Evolutionary conservation across 164 flowering plant genomes (phyloP), one percentile per base, ranked within the genome.

Genomic region (Kalanchoe fedtschenkoi): DNA sequence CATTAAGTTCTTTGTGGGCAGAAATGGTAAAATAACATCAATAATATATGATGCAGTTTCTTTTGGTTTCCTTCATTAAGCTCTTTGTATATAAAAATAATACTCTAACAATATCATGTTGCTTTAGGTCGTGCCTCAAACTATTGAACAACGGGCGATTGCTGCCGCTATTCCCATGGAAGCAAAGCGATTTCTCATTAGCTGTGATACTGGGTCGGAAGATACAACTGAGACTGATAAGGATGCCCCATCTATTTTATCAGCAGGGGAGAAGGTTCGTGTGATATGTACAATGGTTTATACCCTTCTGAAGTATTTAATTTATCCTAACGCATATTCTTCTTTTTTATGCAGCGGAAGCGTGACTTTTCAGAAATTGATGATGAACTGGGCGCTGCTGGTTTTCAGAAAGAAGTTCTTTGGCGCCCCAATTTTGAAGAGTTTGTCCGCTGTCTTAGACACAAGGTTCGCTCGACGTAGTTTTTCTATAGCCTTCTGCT

Each of bases 401-500:
- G 69, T 59, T 64, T 58, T 24, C 77, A 81, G 60, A 80, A 74
- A 77, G 74, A 77, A 64, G 71, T 84, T 63, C 74, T 87, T 68
- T 95, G 96, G 95, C 96, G 95, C 44, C 84, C 80, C 39, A 95
- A 88, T 75, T 87, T 83, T 71, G 97, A 87, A 64, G 95, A 84
- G 68, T 87, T 95, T 61, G 68, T 82, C 0, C 80, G 78, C 30
- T 76, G 76, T 65, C 81, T 95, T 55, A 76, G 89, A 70, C 80
- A 82, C 54, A 84, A 95, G 99, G 99, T 90, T 57, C 38, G 71
- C 63, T 41, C 61, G 29, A 43, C n/a, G 24, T 16, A 34, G 42
- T 42, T 44, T 4, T 26, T 30, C 17, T 47, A 34, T 4, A 0
- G 16, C 15, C 10, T 19, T 15, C 43, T 21, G 5, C 29, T 7